These are phyloP conservation scores for Candida corydali DNA, from an alignment of 805 yeast species.

Conservation along the genomic window DNA sequence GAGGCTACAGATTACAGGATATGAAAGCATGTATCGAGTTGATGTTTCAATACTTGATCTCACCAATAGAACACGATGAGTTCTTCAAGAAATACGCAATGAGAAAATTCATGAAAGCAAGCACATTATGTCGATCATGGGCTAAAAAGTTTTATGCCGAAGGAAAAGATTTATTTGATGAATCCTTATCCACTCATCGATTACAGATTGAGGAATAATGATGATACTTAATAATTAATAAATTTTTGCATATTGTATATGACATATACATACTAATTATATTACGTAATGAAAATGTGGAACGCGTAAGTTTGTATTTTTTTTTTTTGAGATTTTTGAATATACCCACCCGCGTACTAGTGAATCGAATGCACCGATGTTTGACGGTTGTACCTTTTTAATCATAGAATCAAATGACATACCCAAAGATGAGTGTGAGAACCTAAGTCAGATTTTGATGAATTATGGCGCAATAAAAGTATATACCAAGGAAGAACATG, in stretches of 20 bases:
- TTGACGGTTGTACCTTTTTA: constrained; percentile 13
- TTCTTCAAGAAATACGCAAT: constrained; percentile 91
- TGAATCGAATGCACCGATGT: constrained; percentile 1
- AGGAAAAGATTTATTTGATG: constrained; percentile 37
- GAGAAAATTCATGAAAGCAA: constrained; percentile 81
- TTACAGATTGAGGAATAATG: constrained; percentile 12
- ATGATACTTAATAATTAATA: background rate
- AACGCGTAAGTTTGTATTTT: too few species aligned
- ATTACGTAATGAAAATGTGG: background rate
- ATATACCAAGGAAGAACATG: constrained; percentile 11
- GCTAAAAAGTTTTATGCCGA: constrained; percentile 57
- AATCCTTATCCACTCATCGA: constrained; percentile 16
- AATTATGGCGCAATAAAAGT: constrained; percentile 20
- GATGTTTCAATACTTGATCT: constrained; percentile 70
- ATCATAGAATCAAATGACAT: constrained; percentile 17
- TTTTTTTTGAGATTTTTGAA: too few species aligned
- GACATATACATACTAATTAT: background rate
- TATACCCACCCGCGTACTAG: too few species aligned
- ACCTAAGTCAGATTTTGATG: constrained; percentile 13
- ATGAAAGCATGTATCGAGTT: constrained; percentile 68
- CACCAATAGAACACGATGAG: constrained; percentile 86
- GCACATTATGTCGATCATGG: constrained; percentile 78
- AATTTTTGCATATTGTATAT: background rate
- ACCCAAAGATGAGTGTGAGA: constrained; percentile 10
- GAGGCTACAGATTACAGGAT: constrained; percentile 77